phyloP scores from a whole-genome alignment of 2,329 filamentous ascomycete genomes.

The Fusarium veterinarium region DNA sequence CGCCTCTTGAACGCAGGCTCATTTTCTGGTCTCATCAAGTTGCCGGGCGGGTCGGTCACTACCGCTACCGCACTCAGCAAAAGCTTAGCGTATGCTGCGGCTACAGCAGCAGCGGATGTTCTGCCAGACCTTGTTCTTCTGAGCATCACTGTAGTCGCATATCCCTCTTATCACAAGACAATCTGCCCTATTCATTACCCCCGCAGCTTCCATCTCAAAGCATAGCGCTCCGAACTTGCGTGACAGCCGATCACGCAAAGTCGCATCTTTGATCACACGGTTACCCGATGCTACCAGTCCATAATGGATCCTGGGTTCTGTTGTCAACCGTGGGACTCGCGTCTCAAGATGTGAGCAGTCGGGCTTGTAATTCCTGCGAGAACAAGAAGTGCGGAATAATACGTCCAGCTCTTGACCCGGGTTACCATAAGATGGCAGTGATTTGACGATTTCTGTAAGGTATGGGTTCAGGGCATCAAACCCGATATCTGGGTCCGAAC shows the following conservation, averaged over 20 bases:
- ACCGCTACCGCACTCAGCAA: background rate
- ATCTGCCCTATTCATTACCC: background rate
- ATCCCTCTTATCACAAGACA: background rate
- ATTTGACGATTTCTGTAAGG: background rate
- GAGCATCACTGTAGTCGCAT: background rate
- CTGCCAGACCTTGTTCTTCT: background rate
- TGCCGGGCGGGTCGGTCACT: rapidly evolving
- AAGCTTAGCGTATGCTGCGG: background rate
- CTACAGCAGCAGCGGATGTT: background rate
- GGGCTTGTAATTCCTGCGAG: rapidly evolving
- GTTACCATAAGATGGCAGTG: background rate
- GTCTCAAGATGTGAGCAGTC: background rate
- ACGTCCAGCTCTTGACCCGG: background rate
- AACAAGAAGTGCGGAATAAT: rapidly evolving
- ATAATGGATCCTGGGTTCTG: background rate
- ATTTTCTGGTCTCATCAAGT: background rate
- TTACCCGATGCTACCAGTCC: background rate
- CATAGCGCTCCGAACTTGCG: background rate
- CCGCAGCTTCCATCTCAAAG: background rate
- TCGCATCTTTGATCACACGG: background rate
- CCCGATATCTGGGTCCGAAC: background rate
- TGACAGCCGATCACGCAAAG: background rate
- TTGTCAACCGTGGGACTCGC: background rate
- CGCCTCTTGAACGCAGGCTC: background rate
- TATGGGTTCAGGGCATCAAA: background rate